A percentile compares a stretch with the other conserved stretches of the same genome.
Evolutionary conservation across 306 rosid genomes (phyloP).

Genomic region (Chamaecrista fasciculata): DNA sequence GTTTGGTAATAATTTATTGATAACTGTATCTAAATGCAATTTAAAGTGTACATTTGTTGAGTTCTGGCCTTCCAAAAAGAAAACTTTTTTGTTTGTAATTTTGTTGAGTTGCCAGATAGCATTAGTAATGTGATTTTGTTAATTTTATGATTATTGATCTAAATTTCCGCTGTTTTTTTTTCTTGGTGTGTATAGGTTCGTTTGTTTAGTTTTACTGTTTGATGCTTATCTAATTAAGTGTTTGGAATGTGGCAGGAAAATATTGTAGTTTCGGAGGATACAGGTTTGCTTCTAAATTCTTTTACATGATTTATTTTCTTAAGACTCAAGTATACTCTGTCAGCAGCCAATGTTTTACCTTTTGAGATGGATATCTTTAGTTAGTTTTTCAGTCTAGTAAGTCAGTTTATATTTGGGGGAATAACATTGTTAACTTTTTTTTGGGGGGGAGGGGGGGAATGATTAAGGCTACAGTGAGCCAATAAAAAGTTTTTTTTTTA

Average conservation of each 20-base stretch:
- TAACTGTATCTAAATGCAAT: no score
- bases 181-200: no score
- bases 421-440: neutral
- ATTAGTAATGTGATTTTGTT: neutral
- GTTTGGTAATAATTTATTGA: neutral
- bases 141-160: neutral
- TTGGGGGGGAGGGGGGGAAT: no score
- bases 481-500: no score
- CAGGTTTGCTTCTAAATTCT: slow-evolving; percentile 58
- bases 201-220: slow-evolving; percentile 3
- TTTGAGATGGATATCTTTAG: slow-evolving; percentile 8
- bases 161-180: neutral
- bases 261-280: slow-evolving; percentile 49
- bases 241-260: slow-evolving; percentile 68
- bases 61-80: no score
- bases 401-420: neutral
- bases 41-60: neutral
- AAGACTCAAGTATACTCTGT: slow-evolving; percentile 12
- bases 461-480: neutral
- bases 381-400: slow-evolving; percentile 1
- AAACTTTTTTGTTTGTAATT: neutral
- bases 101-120: neutral
- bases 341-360: slow-evolving; percentile 4
- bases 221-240: slow-evolving; percentile 30
- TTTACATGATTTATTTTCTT: slow-evolving; percentile 10